These are phyloP conservation scores for rapeseed (Brassica napus) DNA, from an alignment of 345 rosid genomes.

Conservation along the genomic window Da-Ae NC_063450.1:40922001-40922500, in stretches of 20 bases:
- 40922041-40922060: neutral
- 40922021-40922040: slow-evolving; percentile 7
- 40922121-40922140: neutral
- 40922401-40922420: too few species aligned
- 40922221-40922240: neutral
- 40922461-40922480: too few species aligned
- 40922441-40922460: too few species aligned
- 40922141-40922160: neutral
- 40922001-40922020: neutral
- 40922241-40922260: neutral
- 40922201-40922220: neutral
- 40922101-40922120: neutral
- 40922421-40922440: too few species aligned
- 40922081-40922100: neutral
- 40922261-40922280: neutral
- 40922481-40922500: too few species aligned
- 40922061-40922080: neutral
- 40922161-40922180: neutral
- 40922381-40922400: too few species aligned
- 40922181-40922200: neutral
- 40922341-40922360: neutral
- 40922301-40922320: neutral
- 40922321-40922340: neutral
- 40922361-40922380: too few species aligned
- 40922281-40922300: neutral